Percentiles rank a stretch among this genome's conserved stretches.
Conservation (phyloP, 805 yeast genomes). For the Ascoidea rubescens region DNA sequence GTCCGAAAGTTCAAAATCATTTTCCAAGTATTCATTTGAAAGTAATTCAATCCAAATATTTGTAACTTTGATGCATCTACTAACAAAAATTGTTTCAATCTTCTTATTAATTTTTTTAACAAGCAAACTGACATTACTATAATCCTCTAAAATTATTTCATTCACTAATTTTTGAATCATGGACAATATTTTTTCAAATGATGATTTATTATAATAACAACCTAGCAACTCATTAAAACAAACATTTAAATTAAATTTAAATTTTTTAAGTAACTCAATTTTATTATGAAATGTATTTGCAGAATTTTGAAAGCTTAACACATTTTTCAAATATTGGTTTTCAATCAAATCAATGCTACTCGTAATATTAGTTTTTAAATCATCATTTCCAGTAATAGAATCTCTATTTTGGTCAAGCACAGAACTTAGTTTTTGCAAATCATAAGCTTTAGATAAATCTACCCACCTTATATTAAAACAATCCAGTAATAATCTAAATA, state of each 20-base stretch:
- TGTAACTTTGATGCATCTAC: conserved; percentile 14
- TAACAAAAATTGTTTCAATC: conserved; percentile 16
- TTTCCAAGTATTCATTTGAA: not conserved
- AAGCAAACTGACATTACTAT: conserved; percentile 19
- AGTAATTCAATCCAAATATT: not conserved
- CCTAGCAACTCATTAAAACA: conserved; percentile 14
- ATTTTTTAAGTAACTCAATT: conserved; percentile 16
- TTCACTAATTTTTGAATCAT: conserved; percentile 24
- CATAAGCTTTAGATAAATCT: conserved; percentile 32
- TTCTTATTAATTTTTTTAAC: conserved; percentile 21
- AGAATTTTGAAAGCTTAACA: conserved; percentile 18
- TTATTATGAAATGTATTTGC: conserved; percentile 19
- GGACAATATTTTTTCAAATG: conserved; percentile 13
- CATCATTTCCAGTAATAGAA: conserved; percentile 10
- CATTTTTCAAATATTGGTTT: conserved; percentile 18
- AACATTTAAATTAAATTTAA: conserved; percentile 15
- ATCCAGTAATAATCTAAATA: conserved; percentile 20
- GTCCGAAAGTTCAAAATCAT: not conserved
- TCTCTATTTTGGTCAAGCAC: not conserved
- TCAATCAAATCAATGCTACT: conserved; percentile 17
- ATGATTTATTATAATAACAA: conserved; percentile 15
- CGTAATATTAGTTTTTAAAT: not conserved
- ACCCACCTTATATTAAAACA: conserved; percentile 39
- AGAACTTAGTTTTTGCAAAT: conserved; percentile 20
- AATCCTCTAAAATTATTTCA: conserved; percentile 22